Percentiles rank a stretch among this genome's conserved stretches.
These are phyloP conservation scores for Epichloe sylvatica DNA, from an alignment of 2,329 filamentous ascomycete genomes.

Conservation along the genomic window DNA sequence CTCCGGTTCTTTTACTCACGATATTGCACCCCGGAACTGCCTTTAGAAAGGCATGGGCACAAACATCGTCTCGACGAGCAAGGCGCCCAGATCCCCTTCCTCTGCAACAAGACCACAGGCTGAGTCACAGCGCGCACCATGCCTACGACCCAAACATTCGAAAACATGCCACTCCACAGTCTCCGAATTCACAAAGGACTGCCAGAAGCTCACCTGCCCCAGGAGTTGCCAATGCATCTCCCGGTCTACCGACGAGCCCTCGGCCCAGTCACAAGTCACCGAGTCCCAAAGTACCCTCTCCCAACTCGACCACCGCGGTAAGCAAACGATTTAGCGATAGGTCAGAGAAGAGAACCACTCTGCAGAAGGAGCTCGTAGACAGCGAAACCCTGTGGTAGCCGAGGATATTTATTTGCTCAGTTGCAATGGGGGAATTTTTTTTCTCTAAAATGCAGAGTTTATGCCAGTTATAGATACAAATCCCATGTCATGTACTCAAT, in stretches of 20 bases:
- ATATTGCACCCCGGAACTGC: conserved; percentile 24
- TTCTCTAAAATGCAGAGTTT: neutral
- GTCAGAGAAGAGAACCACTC: conserved; percentile 3
- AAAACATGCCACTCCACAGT: conserved; percentile 16
- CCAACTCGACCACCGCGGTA: conserved; percentile 5
- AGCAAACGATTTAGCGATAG: conserved; percentile 6
- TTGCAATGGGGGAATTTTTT: too few species aligned
- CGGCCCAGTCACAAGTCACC: conserved; percentile 11
- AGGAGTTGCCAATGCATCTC: conserved; percentile 13
- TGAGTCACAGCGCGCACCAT: conserved; percentile 15
- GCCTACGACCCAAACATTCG: conserved; percentile 22
- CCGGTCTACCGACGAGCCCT: conserved; percentile 17
- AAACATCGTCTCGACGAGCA: conserved; percentile 20
- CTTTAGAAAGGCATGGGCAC: conserved; percentile 27
- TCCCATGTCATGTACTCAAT: too few species aligned
- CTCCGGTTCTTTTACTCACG: conserved; percentile 22
- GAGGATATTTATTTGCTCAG: conserved; percentile 5
- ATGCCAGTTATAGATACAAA: neutral
- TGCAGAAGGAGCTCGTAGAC: conserved; percentile 8
- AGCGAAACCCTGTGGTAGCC: conserved; percentile 11
- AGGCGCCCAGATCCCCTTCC: conserved; percentile 10
- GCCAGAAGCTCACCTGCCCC: conserved; percentile 10
- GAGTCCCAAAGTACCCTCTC: conserved; percentile 10
- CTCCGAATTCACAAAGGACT: conserved; percentile 7
- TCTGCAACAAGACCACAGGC: conserved; percentile 4